Evolutionary conservation across 495 filamentous ascomycete species (phyloP).

Genomic region (Hyaloscypha hepaticicola): DNA sequence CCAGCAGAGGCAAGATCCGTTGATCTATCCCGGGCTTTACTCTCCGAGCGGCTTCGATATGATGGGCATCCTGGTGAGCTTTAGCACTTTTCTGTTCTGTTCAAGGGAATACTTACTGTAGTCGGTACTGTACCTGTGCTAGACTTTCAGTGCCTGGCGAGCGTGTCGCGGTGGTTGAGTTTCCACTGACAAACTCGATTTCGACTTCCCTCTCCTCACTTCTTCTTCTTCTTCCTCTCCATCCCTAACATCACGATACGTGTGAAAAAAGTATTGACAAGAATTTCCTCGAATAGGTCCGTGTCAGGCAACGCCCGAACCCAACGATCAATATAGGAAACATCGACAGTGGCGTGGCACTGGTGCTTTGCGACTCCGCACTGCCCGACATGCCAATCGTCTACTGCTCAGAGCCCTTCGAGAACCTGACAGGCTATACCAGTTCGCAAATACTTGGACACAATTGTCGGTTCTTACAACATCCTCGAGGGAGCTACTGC

Average conservation of each 20-base stretch:
- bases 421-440: slow-evolving; percentile 45
- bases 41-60: slow-evolving; percentile 46
- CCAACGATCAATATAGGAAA: slow-evolving; percentile 45
- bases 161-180: background rate
- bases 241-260: background rate
- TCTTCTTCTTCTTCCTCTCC: background rate
- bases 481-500: slow-evolving; percentile 36
- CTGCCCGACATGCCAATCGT: slow-evolving; percentile 47
- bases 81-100: background rate
- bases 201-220: background rate
- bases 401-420: slow-evolving; percentile 47
- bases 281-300: slow-evolving; percentile 32
- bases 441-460: slow-evolving; percentile 40
- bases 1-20: slow-evolving; percentile 28
- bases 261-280: background rate
- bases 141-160: background rate
- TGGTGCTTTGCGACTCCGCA: slow-evolving; percentile 48
- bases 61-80: slow-evolving; percentile 45
- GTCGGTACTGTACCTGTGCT: background rate
- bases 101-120: background rate
- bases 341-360: slow-evolving; percentile 47
- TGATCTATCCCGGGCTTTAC: slow-evolving; percentile 51
- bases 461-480: slow-evolving; percentile 56
- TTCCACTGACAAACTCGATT: background rate
- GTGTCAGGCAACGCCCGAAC: slow-evolving; percentile 42